These are phyloP conservation scores for Alternaria brassicicola DNA, from an alignment of 2,329 filamentous ascomycete species.

Conservation along the genomic window DNA sequence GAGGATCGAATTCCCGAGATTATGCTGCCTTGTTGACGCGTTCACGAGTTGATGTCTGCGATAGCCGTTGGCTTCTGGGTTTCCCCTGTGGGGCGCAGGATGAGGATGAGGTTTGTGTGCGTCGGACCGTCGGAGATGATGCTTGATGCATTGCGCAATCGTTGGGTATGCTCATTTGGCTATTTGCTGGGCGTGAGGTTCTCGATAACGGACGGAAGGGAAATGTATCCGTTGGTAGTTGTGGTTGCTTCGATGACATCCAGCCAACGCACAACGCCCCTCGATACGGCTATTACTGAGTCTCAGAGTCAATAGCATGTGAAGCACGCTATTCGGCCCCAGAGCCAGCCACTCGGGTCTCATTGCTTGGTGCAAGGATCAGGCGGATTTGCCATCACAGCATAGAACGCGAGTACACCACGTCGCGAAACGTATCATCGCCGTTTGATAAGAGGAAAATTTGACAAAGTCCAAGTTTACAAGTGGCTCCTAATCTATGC, in stretches of 20 bases:
- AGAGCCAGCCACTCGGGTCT: neutral
- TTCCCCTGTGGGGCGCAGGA: neutral
- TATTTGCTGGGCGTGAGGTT: neutral
- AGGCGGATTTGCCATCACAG: neutral
- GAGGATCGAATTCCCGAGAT: neutral
- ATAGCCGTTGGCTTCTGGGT: neutral
- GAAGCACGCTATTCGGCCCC: neutral
- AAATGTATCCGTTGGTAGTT: neutral
- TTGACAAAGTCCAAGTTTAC: too few species aligned
- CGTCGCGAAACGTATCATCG: too few species aligned
- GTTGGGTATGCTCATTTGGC: neutral
- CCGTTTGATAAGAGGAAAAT: too few species aligned
- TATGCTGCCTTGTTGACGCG: neutral
- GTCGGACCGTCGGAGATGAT: neutral
- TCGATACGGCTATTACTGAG: neutral
- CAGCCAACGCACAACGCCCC: neutral
- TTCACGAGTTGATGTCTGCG: neutral
- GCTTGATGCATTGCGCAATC: neutral
- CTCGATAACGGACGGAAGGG: neutral
- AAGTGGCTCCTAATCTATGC: too few species aligned
- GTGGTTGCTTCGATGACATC: neutral
- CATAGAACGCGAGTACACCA: neutral
- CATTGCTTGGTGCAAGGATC: neutral
- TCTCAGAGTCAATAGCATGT: neutral
- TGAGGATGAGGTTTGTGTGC: neutral